Evolutionary conservation across 2,329 filamentous ascomycete species (phyloP).

Genomic region (Niveomyces coronatus): DNA sequence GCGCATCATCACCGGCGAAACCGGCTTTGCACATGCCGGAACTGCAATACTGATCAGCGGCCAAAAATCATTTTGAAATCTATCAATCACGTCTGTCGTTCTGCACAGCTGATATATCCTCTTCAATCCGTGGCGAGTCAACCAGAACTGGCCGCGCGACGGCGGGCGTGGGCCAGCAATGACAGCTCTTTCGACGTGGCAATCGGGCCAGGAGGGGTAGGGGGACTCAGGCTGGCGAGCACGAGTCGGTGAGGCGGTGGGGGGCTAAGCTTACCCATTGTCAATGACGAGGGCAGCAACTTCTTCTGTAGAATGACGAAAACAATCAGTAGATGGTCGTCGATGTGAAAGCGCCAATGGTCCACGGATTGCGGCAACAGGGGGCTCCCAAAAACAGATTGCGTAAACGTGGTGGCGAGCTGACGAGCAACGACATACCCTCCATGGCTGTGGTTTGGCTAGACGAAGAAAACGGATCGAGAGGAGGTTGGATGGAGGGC

Average conservation of each 20-base stretch:
- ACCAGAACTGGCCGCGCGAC: neutral
- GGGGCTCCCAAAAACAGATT: slow-evolving; percentile 11
- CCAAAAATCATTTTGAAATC: slow-evolving; percentile 5
- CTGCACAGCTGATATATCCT: slow-evolving; percentile 1
- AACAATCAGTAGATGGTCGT: slow-evolving; percentile 29
- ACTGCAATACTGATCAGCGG: slow-evolving; percentile 47
- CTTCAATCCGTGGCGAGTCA: too few species aligned
- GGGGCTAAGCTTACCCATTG: slow-evolving; percentile 87
- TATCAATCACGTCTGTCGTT: neutral
- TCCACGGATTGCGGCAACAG: slow-evolving; percentile 12
- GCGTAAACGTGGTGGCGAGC: slow-evolving; percentile 18
- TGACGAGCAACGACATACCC: slow-evolving; percentile 32
- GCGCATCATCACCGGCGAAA: slow-evolving; percentile 99
- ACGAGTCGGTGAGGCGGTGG: slow-evolving; percentile 28
- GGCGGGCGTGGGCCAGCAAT: slow-evolving; percentile 1
- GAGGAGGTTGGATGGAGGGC: slow-evolving; percentile 13
- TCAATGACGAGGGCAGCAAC: slow-evolving; percentile 99
- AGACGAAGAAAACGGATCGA: slow-evolving; percentile 15
- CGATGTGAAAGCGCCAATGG: slow-evolving; percentile 10
- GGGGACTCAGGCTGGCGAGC: slow-evolving; percentile 11
- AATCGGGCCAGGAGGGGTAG: slow-evolving; percentile 13
- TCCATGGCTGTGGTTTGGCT: slow-evolving; percentile 44
- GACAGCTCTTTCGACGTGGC: slow-evolving; percentile 4
- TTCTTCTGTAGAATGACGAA: slow-evolving; percentile 65
- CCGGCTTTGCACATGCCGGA: slow-evolving; percentile 99